phyloP scores from a whole-genome alignment of 1,284 basidiomycete species.

The Exsudoporus floridanus region DNA sequence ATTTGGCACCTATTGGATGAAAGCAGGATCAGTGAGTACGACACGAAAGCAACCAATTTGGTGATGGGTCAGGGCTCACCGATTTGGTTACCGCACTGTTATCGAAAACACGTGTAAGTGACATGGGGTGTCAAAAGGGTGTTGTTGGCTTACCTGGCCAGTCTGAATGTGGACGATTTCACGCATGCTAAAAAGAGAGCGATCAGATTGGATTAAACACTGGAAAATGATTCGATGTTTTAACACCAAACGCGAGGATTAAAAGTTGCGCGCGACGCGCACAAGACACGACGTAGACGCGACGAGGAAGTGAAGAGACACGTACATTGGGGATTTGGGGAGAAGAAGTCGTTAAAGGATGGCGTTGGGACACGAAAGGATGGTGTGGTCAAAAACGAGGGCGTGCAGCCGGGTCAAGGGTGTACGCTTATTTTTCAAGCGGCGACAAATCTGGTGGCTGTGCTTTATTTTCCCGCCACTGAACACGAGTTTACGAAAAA shows the following conservation, averaged over 20 bases:
- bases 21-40: conserved; percentile 12
- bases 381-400: conserved; percentile 39
- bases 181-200: conserved; percentile 69
- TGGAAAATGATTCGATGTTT: conserved; percentile 37
- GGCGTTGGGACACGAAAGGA: conserved; percentile 36
- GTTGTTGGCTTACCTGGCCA: conserved; percentile 69
- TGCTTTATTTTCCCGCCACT: conserved; percentile 21
- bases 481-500: conserved; percentile 16
- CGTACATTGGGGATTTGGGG: conserved; percentile 30
- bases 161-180: conserved; percentile 98
- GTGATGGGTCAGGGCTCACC: conserved; percentile 50
- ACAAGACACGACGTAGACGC: conserved; percentile 15
- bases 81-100: conserved; percentile 96
- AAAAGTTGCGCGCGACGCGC: conserved; percentile 30
- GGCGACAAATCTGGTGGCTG: conserved; percentile 35
- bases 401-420: conserved; percentile 38
- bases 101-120: conserved; percentile 22
- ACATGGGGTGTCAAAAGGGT: not conserved
- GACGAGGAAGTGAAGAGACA: conserved; percentile 19
- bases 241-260: conserved; percentile 40
- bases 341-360: conserved; percentile 34
- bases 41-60: not conserved
- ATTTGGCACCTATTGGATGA: conserved; percentile 78
- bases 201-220: conserved; percentile 31
- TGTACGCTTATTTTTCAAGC: conserved; percentile 40